phyloP scores from a whole-genome alignment of 2,329 filamentous ascomycete genomes.

The Colletotrichum cuscutae region DNA sequence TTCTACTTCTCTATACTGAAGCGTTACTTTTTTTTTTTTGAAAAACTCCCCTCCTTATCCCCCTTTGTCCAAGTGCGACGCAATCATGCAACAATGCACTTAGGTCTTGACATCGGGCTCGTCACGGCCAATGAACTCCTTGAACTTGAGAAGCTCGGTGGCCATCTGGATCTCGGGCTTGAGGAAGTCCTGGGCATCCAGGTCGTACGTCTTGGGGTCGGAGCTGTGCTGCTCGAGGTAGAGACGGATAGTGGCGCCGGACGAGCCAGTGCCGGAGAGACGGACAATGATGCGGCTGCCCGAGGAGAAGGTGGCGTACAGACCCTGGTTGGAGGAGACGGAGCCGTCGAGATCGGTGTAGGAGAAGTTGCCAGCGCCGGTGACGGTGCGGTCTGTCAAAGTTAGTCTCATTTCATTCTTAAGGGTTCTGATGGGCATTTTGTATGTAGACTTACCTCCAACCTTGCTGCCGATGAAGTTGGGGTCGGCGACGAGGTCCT shows the following conservation, averaged over 20 bases:
- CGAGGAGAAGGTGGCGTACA: conserved; percentile 94
- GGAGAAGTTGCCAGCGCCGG: conserved; percentile 93
- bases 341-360: conserved; percentile 99
- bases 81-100: conserved; percentile 16
- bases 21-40: conserved; percentile 25
- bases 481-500: conserved; percentile 78
- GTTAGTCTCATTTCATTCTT: conserved; percentile 37
- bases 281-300: conserved; percentile 96
- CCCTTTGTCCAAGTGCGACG: background rate
- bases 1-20: conserved; percentile 32
- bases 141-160: conserved; percentile 86
- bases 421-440: background rate
- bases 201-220: conserved; percentile 79
- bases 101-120: conserved; percentile 98
- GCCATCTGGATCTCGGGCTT: conserved; percentile 89
- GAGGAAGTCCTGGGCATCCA: conserved; percentile 93
- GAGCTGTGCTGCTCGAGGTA: conserved; percentile 97
- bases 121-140: conserved; percentile 91
- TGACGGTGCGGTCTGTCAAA: conserved; percentile 76
- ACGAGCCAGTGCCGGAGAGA: conserved; percentile 93
- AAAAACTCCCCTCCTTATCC: background rate
- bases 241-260: conserved; percentile 93
- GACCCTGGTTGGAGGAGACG: conserved; percentile 93
- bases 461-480: conserved; percentile 86
- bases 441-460: conserved; percentile 61